phyloP scores from a whole-genome alignment of 257 asterid genomes.

The Primulina tabacum region DNA sequence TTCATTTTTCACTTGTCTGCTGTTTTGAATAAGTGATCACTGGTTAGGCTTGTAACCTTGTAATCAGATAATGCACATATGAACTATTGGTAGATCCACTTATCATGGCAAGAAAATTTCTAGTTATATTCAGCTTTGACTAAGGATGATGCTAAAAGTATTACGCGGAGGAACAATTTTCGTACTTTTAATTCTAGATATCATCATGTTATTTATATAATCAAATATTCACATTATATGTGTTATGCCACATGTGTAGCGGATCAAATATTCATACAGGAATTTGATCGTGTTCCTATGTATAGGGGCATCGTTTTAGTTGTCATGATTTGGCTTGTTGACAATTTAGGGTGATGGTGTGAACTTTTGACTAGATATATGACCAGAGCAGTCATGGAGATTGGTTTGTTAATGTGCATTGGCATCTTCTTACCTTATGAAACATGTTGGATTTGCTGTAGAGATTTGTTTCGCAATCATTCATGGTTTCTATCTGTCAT shows the following conservation, averaged over 20 bases:
- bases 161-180: background rate
- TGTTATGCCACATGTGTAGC: background rate
- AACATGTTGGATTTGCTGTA: background rate
- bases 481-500: background rate
- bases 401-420: too few species aligned
- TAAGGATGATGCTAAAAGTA: background rate
- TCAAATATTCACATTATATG: background rate
- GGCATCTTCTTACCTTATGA: background rate
- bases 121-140: constrained; percentile 1
- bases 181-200: background rate
- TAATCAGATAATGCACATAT: background rate
- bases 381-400: background rate
- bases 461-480: background rate
- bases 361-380: background rate
- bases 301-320: background rate
- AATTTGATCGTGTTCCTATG: background rate
- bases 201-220: background rate
- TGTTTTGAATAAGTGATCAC: background rate
- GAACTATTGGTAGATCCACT: background rate
- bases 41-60: background rate
- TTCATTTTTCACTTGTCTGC: constrained; percentile 10
- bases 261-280: background rate
- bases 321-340: background rate
- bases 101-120: background rate
- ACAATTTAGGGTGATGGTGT: background rate